These are phyloP conservation scores for Mycena crocata DNA, from an alignment of 768 basidiomycete genomes.

Conservation along the genomic window DNA sequence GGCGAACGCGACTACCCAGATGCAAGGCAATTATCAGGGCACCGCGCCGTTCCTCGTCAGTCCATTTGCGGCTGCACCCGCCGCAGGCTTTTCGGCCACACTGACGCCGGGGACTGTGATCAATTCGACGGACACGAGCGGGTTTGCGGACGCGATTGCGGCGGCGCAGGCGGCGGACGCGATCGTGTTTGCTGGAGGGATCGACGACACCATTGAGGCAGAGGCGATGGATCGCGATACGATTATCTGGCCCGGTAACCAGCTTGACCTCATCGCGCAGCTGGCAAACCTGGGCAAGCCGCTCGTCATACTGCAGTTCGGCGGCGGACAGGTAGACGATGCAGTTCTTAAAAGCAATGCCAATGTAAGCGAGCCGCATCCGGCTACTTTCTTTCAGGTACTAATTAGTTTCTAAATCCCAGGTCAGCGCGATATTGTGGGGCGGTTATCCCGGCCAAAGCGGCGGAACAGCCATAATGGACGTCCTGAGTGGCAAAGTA, in stretches of 20 bases:
- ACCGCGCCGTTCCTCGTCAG: conserved; percentile 66
- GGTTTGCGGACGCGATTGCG: conserved; percentile 63
- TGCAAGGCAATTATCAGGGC: conserved; percentile 72
- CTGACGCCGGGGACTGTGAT: conserved; percentile 57
- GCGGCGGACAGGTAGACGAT: conserved; percentile 68
- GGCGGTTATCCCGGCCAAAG: conserved; percentile 58
- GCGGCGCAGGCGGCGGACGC: conserved; percentile 62
- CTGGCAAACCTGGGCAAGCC: conserved; percentile 62
- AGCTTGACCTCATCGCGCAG: conserved; percentile 60
- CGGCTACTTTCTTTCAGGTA: not conserved
- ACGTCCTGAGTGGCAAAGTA: conserved; percentile 62
- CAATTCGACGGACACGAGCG: conserved; percentile 50
- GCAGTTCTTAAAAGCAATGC: conserved; percentile 56
- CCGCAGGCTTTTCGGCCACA: conserved; percentile 59
- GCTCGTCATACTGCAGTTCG: conserved; percentile 65
- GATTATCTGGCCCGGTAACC: conserved; percentile 68
- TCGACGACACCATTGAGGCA: conserved; percentile 60
- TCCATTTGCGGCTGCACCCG: conserved; percentile 60
- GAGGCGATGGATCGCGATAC: conserved; percentile 60
- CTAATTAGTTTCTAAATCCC: conserved; percentile 34
- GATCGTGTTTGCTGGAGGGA: conserved; percentile 65
- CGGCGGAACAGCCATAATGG: conserved; percentile 64
- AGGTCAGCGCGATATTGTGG: conserved; percentile 65
- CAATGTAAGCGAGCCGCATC: conserved; percentile 44
- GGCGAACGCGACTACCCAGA: conserved; percentile 64